Evolutionary conservation across 768 basidiomycete species (phyloP), one percentile per base, ranked within the genome.

Genomic region (Mycena metata): DNA sequence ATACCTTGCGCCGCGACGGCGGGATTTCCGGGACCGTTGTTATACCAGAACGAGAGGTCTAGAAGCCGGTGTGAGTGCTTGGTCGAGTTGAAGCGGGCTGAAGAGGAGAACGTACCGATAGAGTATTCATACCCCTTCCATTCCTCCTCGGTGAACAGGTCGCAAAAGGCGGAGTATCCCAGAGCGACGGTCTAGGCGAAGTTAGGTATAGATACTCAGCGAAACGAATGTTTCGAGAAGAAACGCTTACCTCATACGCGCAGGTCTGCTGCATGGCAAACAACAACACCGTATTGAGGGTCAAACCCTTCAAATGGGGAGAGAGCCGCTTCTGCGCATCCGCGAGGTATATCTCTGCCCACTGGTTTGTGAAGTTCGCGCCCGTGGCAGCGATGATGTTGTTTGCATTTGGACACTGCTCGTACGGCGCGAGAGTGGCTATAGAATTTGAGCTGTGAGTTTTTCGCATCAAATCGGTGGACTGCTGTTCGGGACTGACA

Each of bases 61-160:
- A 17, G 30, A 39, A 30, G 23, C 12, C 21, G 23, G 35, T 30
- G 35, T 30, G 24, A 7, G 0, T 21, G 33, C 8, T 62, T 30
- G 15, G 12, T 16, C 41, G 24, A 23, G 13, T 30, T 19, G 43
- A 17, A 47, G 26, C 8, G 41, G 63, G 13, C 50, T 10, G 9
- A 23, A 12, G n/a, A 26, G 23, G 52, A 35, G 26, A 45, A 64
- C 59, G 17, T 60, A 81, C 81, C 80, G 49, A 72, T 69, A 16
- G 86, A 82, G 61, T 95, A 94, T 71, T 91, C 88, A 74, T 88
- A 94, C 0, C 90, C 89, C 72, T 89, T 85, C 93, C 93, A 95
- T 75, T 95, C 94, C 36, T 90, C 88, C 73, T 92, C 85, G 0
- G 91, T 92, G 77, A 95, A 95, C 16, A 95, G 77, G 47, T 85